Conservation (phyloP, 2,329 filamentous ascomycete species). For the Fusarium miscanthi region DNA sequence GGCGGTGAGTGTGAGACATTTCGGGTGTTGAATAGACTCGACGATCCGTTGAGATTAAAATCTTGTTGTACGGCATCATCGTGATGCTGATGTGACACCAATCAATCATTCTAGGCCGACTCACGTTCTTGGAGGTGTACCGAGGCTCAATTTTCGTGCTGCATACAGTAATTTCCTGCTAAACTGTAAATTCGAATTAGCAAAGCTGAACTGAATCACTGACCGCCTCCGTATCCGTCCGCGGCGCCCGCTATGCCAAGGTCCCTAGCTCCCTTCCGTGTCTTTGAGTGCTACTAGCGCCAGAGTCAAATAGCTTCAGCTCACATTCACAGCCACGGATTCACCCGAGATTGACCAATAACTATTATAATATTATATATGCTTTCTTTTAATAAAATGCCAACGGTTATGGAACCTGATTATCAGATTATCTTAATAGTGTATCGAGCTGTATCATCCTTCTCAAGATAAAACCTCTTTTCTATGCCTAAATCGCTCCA, state of each 20-base stretch:
- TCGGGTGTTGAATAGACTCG: not conserved
- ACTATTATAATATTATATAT: no score
- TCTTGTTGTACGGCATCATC: not conserved
- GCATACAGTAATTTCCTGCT: not conserved
- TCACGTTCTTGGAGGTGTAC: no score
- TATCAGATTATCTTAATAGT: not conserved
- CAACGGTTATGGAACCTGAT: no score
- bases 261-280: not conserved
- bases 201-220: not conserved
- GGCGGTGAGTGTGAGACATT: not conserved
- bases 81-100: not conserved
- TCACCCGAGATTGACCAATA: not conserved
- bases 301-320: not conserved
- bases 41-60: not conserved
- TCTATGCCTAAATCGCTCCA: not conserved
- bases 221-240: not conserved
- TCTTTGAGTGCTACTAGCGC: not conserved
- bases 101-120: not conserved
- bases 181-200: not conserved
- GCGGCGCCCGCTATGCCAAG: not conserved
- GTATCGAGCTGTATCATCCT: not conserved
- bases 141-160: not conserved
- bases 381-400: no score
- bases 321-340: accelerated
- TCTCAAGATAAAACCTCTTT: not conserved